Base-by-base conservation (phyloP, 129 eudicot genomes). In the Chrysanthemum seticuspe region DNA sequence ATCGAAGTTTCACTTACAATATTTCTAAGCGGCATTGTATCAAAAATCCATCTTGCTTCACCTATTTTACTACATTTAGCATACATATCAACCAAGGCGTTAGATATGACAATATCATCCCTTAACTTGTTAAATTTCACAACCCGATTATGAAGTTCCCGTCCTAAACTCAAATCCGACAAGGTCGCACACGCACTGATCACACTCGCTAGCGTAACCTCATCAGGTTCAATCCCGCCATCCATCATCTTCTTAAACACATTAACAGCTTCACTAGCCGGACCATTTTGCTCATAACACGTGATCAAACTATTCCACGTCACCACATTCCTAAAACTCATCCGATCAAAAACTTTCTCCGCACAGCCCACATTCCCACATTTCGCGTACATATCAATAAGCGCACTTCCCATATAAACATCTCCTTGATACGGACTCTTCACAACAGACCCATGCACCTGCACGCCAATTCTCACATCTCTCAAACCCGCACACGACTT, bases 41-140 rank as follows among this genome's bases (percentile, higher is more conserved):
- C 84, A 48, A 80, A 80, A 69, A 80, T 75, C 84, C 80, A 80
- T 75, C 84, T 75, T 9, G 84, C 84, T 75, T 80, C 36, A n/a
- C 7, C 10, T 13, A 80, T 75, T 70, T 34, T 70, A 70, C 72
- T 36, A 16, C 84, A 80, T 16, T 80, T 80, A 2, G 84, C 80
- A 18, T 80, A 80, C 80, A 80, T 75, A 55, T 80, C 84, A 56
- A 80, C 84, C 64, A 80, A 70, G 1, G 84, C 74, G 44, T 75
- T 80, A 68, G 69, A 80, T 54, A 80, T 80, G 45, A 80, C 79
- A 75, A 80, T 40, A 75, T 80, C 84, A 19, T 75, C 73, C 48
- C 80, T 75, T 18, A 70, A 65, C 31, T 80, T 75, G 27, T 75
- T 48, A 25, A 48, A 80, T n/a, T 80, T 80, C 13, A 80, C 19